Conservation (phyloP, 306 rosid genomes). For the Prunus dulcis region DNA sequence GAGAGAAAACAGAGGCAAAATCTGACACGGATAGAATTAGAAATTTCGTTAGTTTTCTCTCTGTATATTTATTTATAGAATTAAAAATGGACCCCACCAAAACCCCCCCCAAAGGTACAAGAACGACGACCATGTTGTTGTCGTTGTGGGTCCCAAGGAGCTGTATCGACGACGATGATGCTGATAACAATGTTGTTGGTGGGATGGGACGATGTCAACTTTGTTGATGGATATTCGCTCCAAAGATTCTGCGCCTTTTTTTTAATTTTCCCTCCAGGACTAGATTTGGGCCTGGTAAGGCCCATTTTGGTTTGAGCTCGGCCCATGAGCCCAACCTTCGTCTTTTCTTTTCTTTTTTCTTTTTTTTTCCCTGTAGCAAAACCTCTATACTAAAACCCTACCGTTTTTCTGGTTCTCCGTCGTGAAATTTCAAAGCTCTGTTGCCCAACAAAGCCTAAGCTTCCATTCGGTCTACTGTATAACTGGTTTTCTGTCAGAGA, state of each 20-base stretch:
- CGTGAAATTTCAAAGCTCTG: neutral
- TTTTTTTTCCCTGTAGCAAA: neutral
- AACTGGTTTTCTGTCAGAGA: neutral
- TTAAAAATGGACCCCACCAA: too few relatives aligned
- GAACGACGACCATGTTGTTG: neutral
- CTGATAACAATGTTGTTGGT: neutral
- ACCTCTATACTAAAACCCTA: neutral
- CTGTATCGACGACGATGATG: neutral
- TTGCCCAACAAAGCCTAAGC: neutral
- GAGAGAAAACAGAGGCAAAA: neutral
- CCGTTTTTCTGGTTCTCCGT: neutral
- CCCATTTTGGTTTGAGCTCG: neutral
- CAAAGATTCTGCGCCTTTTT: neutral
- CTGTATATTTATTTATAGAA: neutral
- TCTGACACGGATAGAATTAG: neutral
- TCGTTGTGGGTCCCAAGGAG: neutral
- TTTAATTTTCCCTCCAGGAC: accelerated
- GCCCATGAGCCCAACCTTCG: neutral
- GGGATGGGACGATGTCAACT: neutral
- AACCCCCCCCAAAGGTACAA: neutral
- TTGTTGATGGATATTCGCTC: neutral
- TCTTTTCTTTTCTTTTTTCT: too few relatives aligned
- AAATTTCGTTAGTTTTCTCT: neutral
- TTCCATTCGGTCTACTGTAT: neutral
- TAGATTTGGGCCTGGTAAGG: neutral